phyloP scores from a whole-genome alignment of 2,329 filamentous ascomycete genomes.

The Cephalotrichum gorgonifer region DNA sequence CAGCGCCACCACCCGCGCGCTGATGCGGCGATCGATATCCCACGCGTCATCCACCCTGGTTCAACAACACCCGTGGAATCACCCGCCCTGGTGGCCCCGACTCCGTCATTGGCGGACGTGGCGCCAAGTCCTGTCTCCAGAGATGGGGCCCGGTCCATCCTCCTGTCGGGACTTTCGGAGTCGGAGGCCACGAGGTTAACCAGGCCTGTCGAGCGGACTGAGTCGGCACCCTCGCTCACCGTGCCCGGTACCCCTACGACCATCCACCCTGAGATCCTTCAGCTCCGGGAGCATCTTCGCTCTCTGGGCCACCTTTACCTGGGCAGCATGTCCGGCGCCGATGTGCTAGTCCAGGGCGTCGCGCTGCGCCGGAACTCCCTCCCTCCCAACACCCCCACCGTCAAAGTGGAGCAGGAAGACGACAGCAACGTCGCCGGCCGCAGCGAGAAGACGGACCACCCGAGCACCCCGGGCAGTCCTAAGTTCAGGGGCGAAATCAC shows the following conservation, averaged over 20 bases:
- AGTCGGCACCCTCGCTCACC: background rate
- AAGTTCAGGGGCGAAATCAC: constrained; percentile 14
- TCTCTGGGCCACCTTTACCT: constrained; percentile 9
- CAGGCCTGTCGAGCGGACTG: background rate
- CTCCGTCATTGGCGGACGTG: no score
- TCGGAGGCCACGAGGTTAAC: background rate
- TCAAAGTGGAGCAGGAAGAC: background rate
- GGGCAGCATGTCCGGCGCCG: constrained; percentile 9
- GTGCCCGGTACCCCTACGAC: constrained; percentile 5
- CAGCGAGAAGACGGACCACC: constrained; percentile 3
- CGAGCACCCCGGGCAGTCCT: background rate
- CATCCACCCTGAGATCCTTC: constrained; percentile 12
- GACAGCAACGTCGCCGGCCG: background rate
- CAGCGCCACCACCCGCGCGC: no score
- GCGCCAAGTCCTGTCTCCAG: background rate
- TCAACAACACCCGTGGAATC: no score
- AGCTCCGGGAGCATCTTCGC: constrained; percentile 14
- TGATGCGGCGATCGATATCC: no score
- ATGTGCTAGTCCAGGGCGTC: constrained; percentile 16
- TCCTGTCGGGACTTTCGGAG: background rate
- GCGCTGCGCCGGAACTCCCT: constrained; percentile 11
- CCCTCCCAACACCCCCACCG: background rate
- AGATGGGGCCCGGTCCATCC: background rate
- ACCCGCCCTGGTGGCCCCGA: background rate
- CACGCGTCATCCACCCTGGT: no score